Percentiles rank a stretch among this genome's conserved stretches.
Evolutionary conservation across 1,284 basidiomycete species (phyloP).

Genomic region (Ceratobasidium sp.): DNA sequence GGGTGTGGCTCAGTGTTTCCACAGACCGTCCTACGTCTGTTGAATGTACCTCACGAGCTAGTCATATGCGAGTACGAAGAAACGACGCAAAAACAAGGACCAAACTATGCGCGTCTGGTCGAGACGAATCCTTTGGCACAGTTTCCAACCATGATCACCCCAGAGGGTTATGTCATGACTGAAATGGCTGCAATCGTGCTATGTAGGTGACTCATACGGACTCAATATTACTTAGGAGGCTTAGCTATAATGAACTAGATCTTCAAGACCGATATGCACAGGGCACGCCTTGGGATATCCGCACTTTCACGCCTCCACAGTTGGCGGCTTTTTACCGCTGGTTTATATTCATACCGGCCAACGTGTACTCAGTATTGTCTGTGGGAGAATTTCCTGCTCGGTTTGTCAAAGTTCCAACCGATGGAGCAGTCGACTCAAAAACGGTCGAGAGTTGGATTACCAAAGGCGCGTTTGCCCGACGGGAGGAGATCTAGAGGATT

Average conservation of each 20-base stretch:
- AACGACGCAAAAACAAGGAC: constrained; percentile 39
- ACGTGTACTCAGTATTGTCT: constrained; percentile 43
- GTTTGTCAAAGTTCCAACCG: constrained; percentile 40
- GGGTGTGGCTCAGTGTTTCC: constrained; percentile 18
- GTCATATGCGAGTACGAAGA: constrained; percentile 41
- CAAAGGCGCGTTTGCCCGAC: constrained; percentile 19
- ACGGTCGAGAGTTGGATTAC: constrained; percentile 40
- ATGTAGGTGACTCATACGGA: constrained; percentile 22
- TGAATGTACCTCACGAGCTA: constrained; percentile 43
- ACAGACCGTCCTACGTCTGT: constrained; percentile 34
- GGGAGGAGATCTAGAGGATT: constrained; percentile 41
- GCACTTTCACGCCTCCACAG: constrained; percentile 33
- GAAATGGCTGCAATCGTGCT: constrained; percentile 46
- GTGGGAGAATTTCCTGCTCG: constrained; percentile 42
- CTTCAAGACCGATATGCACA: constrained; percentile 43
- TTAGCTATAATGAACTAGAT: constrained; percentile 24
- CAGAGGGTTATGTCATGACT: constrained; percentile 44
- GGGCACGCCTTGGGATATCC: constrained; percentile 42
- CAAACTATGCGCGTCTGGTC: constrained; percentile 41
- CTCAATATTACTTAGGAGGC: background rate
- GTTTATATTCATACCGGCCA: constrained; percentile 45
- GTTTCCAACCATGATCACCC: constrained; percentile 46
- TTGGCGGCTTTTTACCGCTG: constrained; percentile 45
- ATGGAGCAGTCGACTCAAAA: constrained; percentile 32
- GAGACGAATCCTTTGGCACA: constrained; percentile 45